Evolutionary conservation across 2,329 filamentous ascomycete genomes (phyloP).

Genomic region (Drechslerella coelobrocha): DNA sequence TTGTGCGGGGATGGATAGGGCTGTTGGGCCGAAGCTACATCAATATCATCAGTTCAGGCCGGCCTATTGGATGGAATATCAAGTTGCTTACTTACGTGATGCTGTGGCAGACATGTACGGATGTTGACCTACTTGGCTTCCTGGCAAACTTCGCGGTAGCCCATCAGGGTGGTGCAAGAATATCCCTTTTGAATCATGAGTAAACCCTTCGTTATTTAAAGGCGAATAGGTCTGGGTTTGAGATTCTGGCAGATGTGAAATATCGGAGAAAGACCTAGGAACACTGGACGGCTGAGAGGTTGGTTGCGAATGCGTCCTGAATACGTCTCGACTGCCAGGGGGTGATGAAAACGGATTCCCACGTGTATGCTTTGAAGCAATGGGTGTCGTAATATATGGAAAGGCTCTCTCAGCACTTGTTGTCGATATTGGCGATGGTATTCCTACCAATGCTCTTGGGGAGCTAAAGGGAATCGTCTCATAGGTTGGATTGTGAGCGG

Average conservation of each 20-base stretch:
- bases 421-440: constrained; percentile 54
- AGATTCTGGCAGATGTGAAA: constrained; percentile 51
- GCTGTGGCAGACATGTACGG: constrained; percentile 52
- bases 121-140: constrained; percentile 52
- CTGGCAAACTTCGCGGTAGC: constrained; percentile 53
- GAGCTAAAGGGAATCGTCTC: constrained; percentile 53
- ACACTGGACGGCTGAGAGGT: constrained; percentile 53
- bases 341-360: constrained; percentile 55
- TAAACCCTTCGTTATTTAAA: constrained; percentile 54
- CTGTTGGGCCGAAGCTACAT: constrained; percentile 50
- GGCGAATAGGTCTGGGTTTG: constrained; percentile 53
- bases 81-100: constrained; percentile 51
- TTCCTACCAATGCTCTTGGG: constrained; percentile 52
- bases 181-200: constrained; percentile 53
- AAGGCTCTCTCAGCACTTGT: constrained; percentile 51
- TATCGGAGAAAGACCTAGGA: constrained; percentile 52
- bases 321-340: constrained; percentile 45
- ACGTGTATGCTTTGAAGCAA: constrained; percentile 52
- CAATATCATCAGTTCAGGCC: constrained; percentile 40
- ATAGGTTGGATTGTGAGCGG: constrained; percentile 52
- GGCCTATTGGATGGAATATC: constrained; percentile 4
- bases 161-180: constrained; percentile 53
- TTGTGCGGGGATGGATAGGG: constrained; percentile 54
- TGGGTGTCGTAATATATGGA: constrained; percentile 53
- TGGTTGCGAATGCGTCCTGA: constrained; percentile 49